Conservation (phyloP, 2,329 filamentous ascomycete species). For the Aureobasidium mangrovei region DNA sequence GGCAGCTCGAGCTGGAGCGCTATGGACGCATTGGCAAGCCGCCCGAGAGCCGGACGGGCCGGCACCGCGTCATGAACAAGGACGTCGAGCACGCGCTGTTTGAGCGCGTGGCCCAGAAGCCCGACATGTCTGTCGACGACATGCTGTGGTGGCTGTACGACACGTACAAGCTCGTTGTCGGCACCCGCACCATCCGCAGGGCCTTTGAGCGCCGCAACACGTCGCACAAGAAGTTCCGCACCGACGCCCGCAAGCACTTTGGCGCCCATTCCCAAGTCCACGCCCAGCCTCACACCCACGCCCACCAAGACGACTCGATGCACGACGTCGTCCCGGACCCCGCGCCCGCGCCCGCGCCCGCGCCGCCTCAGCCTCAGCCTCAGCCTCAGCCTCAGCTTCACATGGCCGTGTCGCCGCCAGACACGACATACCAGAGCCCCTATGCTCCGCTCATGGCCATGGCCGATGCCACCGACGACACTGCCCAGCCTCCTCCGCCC, state of each 20-base stretch:
- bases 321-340: slow-evolving; percentile 16
- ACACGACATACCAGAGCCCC: slow-evolving; percentile 25
- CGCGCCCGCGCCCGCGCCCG: not conserved
- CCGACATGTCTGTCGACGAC: slow-evolving; percentile 29
- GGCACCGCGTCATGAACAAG: slow-evolving; percentile 27
- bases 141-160: slow-evolving; percentile 33
- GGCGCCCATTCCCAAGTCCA: not conserved
- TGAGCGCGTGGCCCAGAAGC: slow-evolving; percentile 28
- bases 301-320: slow-evolving; percentile 12
- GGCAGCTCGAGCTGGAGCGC: slow-evolving; percentile 26
- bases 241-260: slow-evolving; percentile 18
- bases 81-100: slow-evolving; percentile 29
- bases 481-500: slow-evolving; percentile 15
- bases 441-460: slow-evolving; percentile 25
- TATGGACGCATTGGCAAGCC: slow-evolving; percentile 32
- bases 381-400: not conserved
- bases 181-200: slow-evolving; percentile 29
- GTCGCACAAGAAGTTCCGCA: slow-evolving; percentile 21
- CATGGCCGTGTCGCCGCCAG: not conserved
- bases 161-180: slow-evolving; percentile 29
- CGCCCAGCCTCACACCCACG: not conserved
- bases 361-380: not conserved
- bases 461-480: slow-evolving; percentile 17
- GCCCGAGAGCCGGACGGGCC: slow-evolving; percentile 28
- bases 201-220: slow-evolving; percentile 27